Evolutionary conservation across 768 basidiomycete species (phyloP), one percentile per base, ranked within the genome.

Genomic region (Fomitopsis serialis): DNA sequence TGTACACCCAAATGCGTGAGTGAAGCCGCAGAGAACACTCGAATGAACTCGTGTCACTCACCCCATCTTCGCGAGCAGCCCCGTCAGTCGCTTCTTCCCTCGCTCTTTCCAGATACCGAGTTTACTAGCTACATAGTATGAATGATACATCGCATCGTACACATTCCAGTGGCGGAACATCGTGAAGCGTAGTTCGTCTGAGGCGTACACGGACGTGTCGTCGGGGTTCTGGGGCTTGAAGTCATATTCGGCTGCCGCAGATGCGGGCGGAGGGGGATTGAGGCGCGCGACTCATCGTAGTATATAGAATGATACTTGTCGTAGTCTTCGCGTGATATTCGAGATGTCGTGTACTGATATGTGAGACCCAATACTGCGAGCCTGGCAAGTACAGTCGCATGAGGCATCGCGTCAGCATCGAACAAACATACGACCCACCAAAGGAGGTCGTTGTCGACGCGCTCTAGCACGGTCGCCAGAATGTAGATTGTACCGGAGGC

Each of bases 61-160:
- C 94, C 97, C 97, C 92, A 99, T 99, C 75, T 98, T 98, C 15
- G 97, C 97, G 22, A 99, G 74, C 47, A 99, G 73, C 8, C 96
- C 97, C 1, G 87, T 91, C 52, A 99, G 71, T 58, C 85, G 80
- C 67, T 93, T 95, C 56, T 89, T 78, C 21, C 97, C 97, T 51
- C 84, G 80, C 67, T 98, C 96, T 64, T 89, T 93, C 97, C 97
- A 98, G 52, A 96, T 91, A 2, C 93, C 94, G 54, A 99, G 78
- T 68, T 92, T 93, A 48, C 90, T 87, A 7, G 94, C 95, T 17
- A 99, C 87, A 63, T 98, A 99, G 53, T 89, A 90, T 2, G 94
- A 97, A 68, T 99, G 96, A 62, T 87, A 86, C 97, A 99, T 98
- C 11, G 95, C 85, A 64, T 99, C 97, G 65, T 98, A 98, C 44